Percentiles rank a stretch among this genome's conserved stretches.
These are phyloP conservation scores for Colletotrichum echinochloae DNA, from an alignment of 2,329 filamentous ascomycete species.

Conservation along the genomic window DNA sequence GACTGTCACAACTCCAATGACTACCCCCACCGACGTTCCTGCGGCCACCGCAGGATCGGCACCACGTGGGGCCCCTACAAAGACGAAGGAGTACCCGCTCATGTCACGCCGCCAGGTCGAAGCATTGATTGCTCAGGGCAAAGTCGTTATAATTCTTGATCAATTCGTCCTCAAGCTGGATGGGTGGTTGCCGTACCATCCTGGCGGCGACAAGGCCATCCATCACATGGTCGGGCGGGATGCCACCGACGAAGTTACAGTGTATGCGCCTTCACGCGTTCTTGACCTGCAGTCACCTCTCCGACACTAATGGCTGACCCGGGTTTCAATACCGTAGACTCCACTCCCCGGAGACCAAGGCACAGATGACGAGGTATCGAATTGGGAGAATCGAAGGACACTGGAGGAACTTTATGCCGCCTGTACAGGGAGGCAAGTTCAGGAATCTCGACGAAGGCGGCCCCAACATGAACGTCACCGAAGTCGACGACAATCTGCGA, in stretches of 20 bases:
- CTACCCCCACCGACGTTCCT: neutral
- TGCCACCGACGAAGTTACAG: conserved; percentile 93
- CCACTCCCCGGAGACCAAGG: conserved; percentile 82
- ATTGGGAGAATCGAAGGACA: conserved; percentile 84
- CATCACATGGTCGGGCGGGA: conserved; percentile 93
- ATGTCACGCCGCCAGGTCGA: conserved; percentile 70
- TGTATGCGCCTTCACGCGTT: conserved; percentile 66
- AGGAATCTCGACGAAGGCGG: conserved; percentile 53
- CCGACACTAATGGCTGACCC: conserved; percentile 4
- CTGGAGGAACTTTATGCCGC: conserved; percentile 91
- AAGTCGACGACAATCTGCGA: conserved; percentile 40
- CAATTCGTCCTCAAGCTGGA: conserved; percentile 87
- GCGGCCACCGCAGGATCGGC: conserved; percentile 5
- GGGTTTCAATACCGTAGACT: conserved; percentile 64
- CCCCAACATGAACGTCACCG: conserved; percentile 52
- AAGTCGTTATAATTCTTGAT: conserved; percentile 83
- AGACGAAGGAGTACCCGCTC: conserved; percentile 23
- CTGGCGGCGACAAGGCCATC: conserved; percentile 91
- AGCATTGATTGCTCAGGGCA: conserved; percentile 83
- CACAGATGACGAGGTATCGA: conserved; percentile 83
- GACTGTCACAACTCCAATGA: conserved; percentile 11
- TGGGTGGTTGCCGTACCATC: conserved; percentile 89
- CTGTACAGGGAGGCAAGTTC: conserved; percentile 90
- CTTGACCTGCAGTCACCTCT: neutral
- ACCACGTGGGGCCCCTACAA: neutral